phyloP scores from a whole-genome alignment of 2,329 filamentous ascomycete genomes.

The Trichoderma asperellum region DNA sequence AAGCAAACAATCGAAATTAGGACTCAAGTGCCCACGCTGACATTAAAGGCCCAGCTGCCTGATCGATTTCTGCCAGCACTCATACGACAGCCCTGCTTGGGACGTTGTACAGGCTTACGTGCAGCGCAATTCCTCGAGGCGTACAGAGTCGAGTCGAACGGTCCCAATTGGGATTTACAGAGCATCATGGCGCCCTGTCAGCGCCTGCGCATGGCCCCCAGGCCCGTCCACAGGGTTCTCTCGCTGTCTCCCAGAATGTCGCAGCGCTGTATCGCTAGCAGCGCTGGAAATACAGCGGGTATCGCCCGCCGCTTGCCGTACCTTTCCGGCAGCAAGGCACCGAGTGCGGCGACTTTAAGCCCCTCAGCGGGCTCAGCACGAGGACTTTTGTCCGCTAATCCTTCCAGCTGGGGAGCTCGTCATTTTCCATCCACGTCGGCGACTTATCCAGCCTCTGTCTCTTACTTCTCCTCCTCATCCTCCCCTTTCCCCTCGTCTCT shows the following conservation, averaged over 20 bases:
- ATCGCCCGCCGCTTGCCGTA: conserved; percentile 19
- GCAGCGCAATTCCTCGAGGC: neutral
- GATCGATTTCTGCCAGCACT: neutral
- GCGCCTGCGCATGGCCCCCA: conserved; percentile 10
- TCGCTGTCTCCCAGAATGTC: neutral
- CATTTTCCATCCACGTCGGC: conserved; percentile 10
- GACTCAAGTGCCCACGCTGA: neutral
- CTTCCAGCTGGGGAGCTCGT: neutral
- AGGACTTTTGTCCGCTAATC: conserved; percentile 18
- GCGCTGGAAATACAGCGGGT: neutral
- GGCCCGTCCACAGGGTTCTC: neutral
- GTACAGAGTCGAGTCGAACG: neutral
- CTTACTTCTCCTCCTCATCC: conserved; percentile 12
- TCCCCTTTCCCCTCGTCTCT: conserved; percentile 2
- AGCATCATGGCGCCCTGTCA: conserved; percentile 23
- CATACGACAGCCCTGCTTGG: neutral
- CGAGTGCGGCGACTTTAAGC: neutral
- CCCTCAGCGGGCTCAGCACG: conserved; percentile 16
- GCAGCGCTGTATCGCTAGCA: conserved; percentile 2
- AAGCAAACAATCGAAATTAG: neutral
- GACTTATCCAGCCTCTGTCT: conserved; percentile 2
- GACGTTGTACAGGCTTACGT: neutral
- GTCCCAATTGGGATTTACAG: neutral
- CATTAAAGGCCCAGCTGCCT: neutral
- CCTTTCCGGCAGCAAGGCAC: conserved; percentile 18